Base-by-base conservation (phyloP, 306 rosid species). In the Cucurbita ficifolia region DNA sequence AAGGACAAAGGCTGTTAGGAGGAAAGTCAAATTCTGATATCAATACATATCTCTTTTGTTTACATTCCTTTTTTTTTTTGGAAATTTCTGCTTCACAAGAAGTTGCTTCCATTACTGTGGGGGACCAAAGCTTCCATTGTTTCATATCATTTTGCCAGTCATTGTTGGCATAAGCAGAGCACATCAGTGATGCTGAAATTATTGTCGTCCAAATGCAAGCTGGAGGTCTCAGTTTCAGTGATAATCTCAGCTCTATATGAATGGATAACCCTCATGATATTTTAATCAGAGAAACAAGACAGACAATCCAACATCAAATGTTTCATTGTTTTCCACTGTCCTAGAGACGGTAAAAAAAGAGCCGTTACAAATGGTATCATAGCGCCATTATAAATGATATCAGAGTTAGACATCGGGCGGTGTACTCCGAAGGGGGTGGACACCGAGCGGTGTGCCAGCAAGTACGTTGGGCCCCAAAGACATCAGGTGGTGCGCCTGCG, bases 1-100 rank as follows among this genome's bases (percentile, higher is more conserved):
- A 87, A 53, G 71, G 93, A 91, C 83, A 89, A 82, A 80, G 51
- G 80, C 80, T 87, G 91, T 78, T 69, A 61, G 61, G 57, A 54
- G 81, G 82, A 86, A 79, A 50, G 82, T 83, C 89, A 80, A 86
- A 73, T 48, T 39, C 54, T 58, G 84, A 84, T 81, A 75, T 75
- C 82, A 74, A 19, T 70, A 17, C 70, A 76, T 77, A 74, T 79
- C 49, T 59, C 77, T 80, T 83, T 81, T 78, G 73, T 76, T 81
- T 76, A 70, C 24, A 58, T 81, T 82, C 77, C 67, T 40, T 61
- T 42, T 73, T 82, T 80, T 82, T 85, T 85, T 36, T 78, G 80
- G 80, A 80, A 85, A 77, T 78, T 72, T 83, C 75, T 73, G n/a
- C 73, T 67, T 75, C 75, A 49, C 54, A 67, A 45, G 72, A 65